Evolutionary conservation across 495 filamentous ascomycete genomes (phyloP).

Genomic region (Penicillium taxi): DNA sequence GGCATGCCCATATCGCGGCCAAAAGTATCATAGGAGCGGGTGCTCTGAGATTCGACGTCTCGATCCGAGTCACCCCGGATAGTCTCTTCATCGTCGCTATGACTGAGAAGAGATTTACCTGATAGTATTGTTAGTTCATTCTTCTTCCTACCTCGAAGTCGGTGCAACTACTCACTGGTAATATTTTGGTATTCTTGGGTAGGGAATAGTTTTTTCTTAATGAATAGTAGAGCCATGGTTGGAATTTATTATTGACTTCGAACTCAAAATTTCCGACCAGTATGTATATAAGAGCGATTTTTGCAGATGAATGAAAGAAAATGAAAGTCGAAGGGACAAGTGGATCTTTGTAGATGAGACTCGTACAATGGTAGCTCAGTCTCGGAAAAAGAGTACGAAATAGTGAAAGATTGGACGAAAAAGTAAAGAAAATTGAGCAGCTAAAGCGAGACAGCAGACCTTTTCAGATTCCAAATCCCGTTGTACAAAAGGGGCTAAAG

Average conservation of each 20-base stretch:
- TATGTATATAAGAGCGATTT: too few species aligned
- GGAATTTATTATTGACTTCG: background rate
- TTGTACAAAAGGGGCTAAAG: too few species aligned
- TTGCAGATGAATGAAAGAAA: too few species aligned
- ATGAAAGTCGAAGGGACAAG: too few species aligned
- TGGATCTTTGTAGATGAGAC: too few species aligned
- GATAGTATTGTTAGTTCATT: constrained; percentile 4
- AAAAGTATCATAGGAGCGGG: constrained; percentile 37
- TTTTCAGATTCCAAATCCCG: too few species aligned
- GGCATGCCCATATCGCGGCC: constrained; percentile 19
- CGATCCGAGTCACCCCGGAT: constrained; percentile 21
- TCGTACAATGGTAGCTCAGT: too few species aligned
- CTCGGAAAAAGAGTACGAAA: too few species aligned
- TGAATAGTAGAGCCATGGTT: constrained; percentile 36
- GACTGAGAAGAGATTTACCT: constrained; percentile 34
- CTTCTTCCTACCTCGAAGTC: background rate
- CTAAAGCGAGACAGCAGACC: too few species aligned
- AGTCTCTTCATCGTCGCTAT: constrained; percentile 25
- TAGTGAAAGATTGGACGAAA: too few species aligned
- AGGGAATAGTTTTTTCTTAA: constrained; percentile 39
- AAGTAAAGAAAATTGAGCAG: too few species aligned
- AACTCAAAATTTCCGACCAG: too few species aligned
- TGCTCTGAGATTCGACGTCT: constrained; percentile 32
- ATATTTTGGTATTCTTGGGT: constrained; percentile 11
- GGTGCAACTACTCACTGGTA: constrained; percentile 14